Conservation (phyloP, 176 grass and related monocot species). For the Olyra latifolia region DNA sequence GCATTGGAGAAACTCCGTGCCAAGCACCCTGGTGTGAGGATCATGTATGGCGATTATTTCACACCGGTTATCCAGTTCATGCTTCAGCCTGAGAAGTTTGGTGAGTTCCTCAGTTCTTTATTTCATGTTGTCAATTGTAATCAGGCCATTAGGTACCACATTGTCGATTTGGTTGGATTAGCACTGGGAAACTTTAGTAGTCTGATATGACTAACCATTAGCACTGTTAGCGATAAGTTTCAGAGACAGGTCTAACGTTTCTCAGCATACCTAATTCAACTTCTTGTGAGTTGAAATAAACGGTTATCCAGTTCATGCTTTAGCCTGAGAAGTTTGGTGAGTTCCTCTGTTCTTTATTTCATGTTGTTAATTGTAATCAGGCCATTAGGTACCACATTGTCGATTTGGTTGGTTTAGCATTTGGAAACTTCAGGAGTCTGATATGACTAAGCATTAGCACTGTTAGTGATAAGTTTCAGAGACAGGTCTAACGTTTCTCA, state of each 20-base stretch:
- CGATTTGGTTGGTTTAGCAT: background rate
- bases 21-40: constrained; percentile 58
- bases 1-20: constrained; percentile 56
- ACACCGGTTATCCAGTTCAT: constrained; percentile 76
- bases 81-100: constrained; percentile 56
- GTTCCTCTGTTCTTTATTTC: constrained; percentile 32
- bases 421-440: background rate
- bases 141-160: background rate
- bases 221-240: background rate
- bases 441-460: background rate
- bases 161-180: background rate
- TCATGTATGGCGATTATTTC: constrained; percentile 87
- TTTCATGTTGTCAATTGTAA: background rate
- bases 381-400: background rate
- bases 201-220: background rate
- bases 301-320: constrained; percentile 71
- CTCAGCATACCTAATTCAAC: background rate
- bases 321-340: constrained; percentile 69
- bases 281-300: no score
- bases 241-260: background rate
- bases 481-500: background rate
- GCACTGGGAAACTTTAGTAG: background rate
- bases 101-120: constrained; percentile 49
- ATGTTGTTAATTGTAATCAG: background rate
- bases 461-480: background rate